Percentiles rank a stretch among this genome's conserved stretches.
phyloP scores from a whole-genome alignment of 176 grass and related monocot species.

The Avena eriantha region DNA sequence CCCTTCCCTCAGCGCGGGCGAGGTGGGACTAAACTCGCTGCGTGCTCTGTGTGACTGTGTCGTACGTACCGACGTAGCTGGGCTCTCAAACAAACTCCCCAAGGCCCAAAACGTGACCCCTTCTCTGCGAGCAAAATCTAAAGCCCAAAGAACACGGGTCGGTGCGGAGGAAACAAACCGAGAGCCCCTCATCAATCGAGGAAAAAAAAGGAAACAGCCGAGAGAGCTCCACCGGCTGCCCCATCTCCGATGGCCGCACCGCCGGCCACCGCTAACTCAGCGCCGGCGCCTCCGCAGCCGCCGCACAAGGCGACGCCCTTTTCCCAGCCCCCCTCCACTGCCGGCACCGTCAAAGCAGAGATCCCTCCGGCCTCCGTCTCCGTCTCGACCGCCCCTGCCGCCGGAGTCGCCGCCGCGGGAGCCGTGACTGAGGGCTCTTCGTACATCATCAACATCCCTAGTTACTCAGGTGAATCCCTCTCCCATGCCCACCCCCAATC shows the following conservation, averaged over 20 bases:
- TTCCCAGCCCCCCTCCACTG: constrained; percentile 19
- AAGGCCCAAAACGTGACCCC: background rate
- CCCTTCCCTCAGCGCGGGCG: background rate
- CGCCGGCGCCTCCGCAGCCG: background rate
- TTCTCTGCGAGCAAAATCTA: background rate
- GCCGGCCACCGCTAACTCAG: constrained; percentile 13
- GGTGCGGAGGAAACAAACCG: background rate
- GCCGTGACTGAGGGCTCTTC: constrained; percentile 39
- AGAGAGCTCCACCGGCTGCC: background rate
- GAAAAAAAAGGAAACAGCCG: too few species aligned
- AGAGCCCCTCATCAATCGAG: too few species aligned
- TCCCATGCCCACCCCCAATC: background rate
- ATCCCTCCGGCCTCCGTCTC: constrained; percentile 23
- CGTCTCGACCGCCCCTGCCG: constrained; percentile 14
- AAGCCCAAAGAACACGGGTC: background rate
- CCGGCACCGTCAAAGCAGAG: constrained; percentile 57
- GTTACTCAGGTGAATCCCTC: constrained; percentile 71
- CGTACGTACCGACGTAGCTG: background rate
- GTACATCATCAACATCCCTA: constrained; percentile 80
- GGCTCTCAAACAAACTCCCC: background rate
- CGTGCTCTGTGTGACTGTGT: background rate
- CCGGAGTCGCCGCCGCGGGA: background rate
- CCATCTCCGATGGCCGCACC: constrained; percentile 48
- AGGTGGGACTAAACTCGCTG: constrained; percentile 11
- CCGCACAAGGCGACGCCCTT: constrained; percentile 3